Evolutionary conservation across 306 rosid species (phyloP), one percentile per base, ranked within the genome.

Genomic region (Prunus kanzakura): DNA sequence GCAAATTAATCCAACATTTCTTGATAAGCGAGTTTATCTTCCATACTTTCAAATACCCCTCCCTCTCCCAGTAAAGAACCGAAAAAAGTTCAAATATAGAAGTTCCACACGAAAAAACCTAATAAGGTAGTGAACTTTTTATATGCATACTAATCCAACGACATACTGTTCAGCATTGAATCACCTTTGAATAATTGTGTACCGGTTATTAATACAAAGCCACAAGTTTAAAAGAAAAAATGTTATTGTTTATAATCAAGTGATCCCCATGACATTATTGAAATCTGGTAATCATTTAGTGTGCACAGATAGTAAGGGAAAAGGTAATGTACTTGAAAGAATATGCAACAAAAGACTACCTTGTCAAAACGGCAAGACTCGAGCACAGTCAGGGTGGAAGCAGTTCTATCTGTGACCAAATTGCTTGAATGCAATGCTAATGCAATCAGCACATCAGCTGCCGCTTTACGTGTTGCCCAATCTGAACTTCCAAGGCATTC

Each of bases 391-490:
- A 92, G 11, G 11, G 98, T 92, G 43, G 97, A 76, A 61, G 84
- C 81, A 14, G 86, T 81, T 75, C 81, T 84, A 82, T 89, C 97
- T 6, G 82, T 78, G 78, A 91, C 69, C 84, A 96, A 74, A 50
- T 81, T 87, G 75, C 93, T 92, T n/a, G 98, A 86, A 85, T 89
- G 91, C 87, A 91, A 81, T 18, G 97, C 96, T 71, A 96, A 69
- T 15, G 93, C 85, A 73, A 80, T 82, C 47, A 96, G 83, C 51
- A 89, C 87, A 64, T 96, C 99, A 64, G 99, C 98, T 50, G 99
- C 97, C 55, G 99, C 99, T 87, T 96, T 96, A 41, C 99, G 97
- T 25, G 98, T 96, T 56, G 93, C 93, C 99, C 99, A 96, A 80
- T 96, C 99, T 22, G 86, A 47, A 85, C 89, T 92, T 52, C 88